Base-by-base conservation (phyloP, 163 green algal species). In the Scenedesmus sp. region DNA sequence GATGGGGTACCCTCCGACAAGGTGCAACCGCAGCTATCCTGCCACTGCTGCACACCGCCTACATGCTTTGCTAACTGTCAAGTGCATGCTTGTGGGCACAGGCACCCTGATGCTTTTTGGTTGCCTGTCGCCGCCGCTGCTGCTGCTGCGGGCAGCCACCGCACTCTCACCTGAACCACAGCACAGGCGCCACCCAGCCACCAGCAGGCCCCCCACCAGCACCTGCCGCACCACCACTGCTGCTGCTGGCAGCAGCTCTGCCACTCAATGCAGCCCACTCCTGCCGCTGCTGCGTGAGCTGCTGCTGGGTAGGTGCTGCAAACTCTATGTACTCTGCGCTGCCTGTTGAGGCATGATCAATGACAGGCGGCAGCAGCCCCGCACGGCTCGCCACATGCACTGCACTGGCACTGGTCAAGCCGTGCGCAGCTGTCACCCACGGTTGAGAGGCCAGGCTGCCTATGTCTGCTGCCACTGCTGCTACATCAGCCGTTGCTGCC, bases 311-410 rank as follows among this genome's bases (percentile, higher is more conserved):
- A 2, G 84, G 84, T 24, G 37, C 37, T 13, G 73, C 26, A 76
- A 89, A 89, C 84, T 89, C 84, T 46, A 89, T 81, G 30, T 51
- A 89, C 61, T 89, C 84, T 40, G 61, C 65, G 7, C n/a, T 43
- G 3, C 61, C n/a, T 20, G 15, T 70, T 49, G 35, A 44, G 6
- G 42, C 84, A 89, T 89, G 68, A 6, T 81, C 65, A 20, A 83
- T 6, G 2, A 89, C 42, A 44, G 61, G 37, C 16, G 84, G 84
- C 40, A 89, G 61, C 61, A 61, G 84, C 6, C 84, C 37, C 20
- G 84, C 61, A 33, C 2, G 10, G 40, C 18, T 51, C 1, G 84
- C 84, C 16, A 44, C 13, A 6, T 72, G 35, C 37, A 89, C 84
- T 40, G 61, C 61, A 18, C 3, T 6, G 37, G 84, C 84, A 81